A percentile compares a stretch with the other conserved stretches of the same genome.
Evolutionary conservation across 345 rosid genomes (phyloP).

Genomic region (Streptanthus diversifolius): DNA sequence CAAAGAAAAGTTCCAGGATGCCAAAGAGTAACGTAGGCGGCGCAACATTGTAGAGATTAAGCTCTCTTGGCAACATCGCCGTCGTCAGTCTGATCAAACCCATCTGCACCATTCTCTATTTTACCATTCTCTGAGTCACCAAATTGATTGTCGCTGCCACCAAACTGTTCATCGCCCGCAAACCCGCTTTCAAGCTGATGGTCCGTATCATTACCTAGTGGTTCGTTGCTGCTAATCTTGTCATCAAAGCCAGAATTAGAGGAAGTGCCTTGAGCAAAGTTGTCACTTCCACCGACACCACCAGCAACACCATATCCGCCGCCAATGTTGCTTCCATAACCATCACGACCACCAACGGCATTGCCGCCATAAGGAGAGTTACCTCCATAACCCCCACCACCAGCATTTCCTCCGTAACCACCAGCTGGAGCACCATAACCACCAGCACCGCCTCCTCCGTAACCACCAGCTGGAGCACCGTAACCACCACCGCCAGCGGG

Average conservation of each 20-base stretch:
- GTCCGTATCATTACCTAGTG: conserved; percentile 24
- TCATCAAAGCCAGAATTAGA: conserved; percentile 30
- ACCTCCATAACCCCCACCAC: conserved; percentile 39
- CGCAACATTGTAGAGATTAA: conserved; percentile 16
- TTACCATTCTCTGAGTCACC: conserved; percentile 33
- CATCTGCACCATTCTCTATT: conserved; percentile 33
- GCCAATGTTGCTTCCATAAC: conserved; percentile 33
- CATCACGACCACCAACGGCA: conserved; percentile 23
- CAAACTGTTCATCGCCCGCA: conserved; percentile 12
- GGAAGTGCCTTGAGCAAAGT: conserved; percentile 36
- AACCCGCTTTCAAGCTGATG: conserved; percentile 25
- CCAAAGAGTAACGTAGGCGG: neutral
- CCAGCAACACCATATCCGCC: conserved; percentile 35
- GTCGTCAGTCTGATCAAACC: conserved; percentile 37
- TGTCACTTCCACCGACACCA: conserved; percentile 37
- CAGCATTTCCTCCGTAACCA: conserved; percentile 21
- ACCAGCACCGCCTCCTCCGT: conserved; percentile 27
- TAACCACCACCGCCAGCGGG: conserved; percentile 18
- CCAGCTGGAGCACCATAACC: conserved; percentile 23
- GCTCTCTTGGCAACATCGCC: conserved; percentile 68
- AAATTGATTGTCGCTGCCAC: conserved; percentile 34
- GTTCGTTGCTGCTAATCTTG: conserved; percentile 26
- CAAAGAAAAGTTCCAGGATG: conserved; percentile 14
- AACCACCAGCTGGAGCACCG: conserved; percentile 19
- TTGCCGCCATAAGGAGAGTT: conserved; percentile 23